phyloP scores from a whole-genome alignment of 371 early-diverging fungal species.

The Encephalitozoon hellem region DNA sequence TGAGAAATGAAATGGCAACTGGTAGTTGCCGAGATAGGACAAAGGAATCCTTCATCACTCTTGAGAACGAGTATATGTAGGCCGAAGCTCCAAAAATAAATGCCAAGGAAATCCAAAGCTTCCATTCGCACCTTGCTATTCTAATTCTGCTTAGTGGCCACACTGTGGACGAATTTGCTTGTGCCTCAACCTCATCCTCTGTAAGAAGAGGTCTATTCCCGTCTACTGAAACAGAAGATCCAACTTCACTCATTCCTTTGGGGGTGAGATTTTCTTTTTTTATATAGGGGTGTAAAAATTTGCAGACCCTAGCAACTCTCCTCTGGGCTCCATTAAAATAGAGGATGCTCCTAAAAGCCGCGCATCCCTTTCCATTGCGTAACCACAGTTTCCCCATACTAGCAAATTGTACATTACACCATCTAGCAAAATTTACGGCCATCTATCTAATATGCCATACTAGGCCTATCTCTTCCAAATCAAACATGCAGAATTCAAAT shows the following conservation, averaged over 20 bases:
- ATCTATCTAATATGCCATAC: background rate
- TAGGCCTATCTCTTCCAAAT: background rate
- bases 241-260: background rate
- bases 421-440: background rate
- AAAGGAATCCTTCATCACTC: constrained; percentile 56
- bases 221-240: background rate
- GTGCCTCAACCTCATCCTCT: constrained; percentile 53
- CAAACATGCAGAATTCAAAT: background rate
- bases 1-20: constrained; percentile 53
- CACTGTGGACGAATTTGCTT: background rate
- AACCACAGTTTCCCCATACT: too few species aligned
- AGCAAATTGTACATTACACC: too few species aligned
- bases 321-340: background rate
- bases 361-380: background rate
- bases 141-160: constrained; percentile 22
- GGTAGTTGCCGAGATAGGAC: constrained; percentile 48
- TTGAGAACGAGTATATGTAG: constrained; percentile 52
- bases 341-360: background rate
- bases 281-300: constrained; percentile 4
- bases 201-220: background rate
- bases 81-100: constrained; percentile 48
- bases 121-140: constrained; percentile 47
- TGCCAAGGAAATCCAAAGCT: constrained; percentile 50
- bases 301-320: background rate
- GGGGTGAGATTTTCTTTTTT: constrained; percentile 3